Evolutionary conservation across 225 moss, liverwort and hornwort genomes (phyloP), one percentile per base, ranked within the genome.

Genomic region (Polytrichum formosum): DNA sequence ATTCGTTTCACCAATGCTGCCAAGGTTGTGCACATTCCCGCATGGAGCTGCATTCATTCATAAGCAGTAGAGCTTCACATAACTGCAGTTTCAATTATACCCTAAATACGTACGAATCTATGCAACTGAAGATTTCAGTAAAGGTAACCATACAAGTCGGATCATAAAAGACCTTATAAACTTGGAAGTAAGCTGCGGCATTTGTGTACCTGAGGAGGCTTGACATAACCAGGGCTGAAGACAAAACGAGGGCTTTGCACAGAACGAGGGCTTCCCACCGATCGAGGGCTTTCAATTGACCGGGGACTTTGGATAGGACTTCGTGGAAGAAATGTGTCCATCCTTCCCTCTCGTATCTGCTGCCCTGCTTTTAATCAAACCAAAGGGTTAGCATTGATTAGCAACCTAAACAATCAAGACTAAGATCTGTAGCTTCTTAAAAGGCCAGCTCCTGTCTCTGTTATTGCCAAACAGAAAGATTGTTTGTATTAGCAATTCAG

Each of bases 21-120:
- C 72, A 91, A 72, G 28, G 80, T 82, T 69, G 77, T 77, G 68
- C 93, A 91, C 91, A 93, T 91, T 68, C 73, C 80, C 60, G 83
- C 77, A 76, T 93, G 88, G 67, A 93, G 87, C 91, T 93, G 91
- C 83, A 84, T 55, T 60, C 59, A 63, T 8, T 31, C 21, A 67
- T 26, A 5, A 58, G 67, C 29, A 73, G 61, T 23, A 16, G 27
- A 70, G 70, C 26, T 5, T 21, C 68, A 58, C 31, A 46, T 37
- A 70, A 63, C 70, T 54, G 27, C 23, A 35, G 26, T 74, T 67
- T 65, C 7, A 26, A 65, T 58, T 7, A 33, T 33, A 26, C 61
- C 37, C 6, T 21, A 27, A 53, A 25, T 28, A 75, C 8, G 28
- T 60, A 19, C 16, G 7, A 28, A 20, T 64, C 22, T 26, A 31